Conservation (phyloP, 371 early-diverging fungal species). For the Lichtheimia ramosa region DNA sequence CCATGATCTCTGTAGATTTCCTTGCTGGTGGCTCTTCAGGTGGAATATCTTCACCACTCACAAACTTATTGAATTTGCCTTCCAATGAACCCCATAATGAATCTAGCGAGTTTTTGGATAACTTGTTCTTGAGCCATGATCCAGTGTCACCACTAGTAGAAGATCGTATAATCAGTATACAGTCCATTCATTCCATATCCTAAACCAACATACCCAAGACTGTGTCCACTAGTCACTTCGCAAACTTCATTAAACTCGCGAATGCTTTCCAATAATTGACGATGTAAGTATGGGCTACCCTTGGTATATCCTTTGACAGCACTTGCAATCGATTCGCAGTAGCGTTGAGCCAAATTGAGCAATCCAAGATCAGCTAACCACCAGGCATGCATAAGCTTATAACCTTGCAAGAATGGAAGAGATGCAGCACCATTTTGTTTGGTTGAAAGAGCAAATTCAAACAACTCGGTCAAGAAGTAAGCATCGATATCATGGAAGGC, state of each 20-base stretch:
- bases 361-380: slow-evolving; percentile 80
- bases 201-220: slow-evolving; percentile 36
- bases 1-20: slow-evolving; percentile 53
- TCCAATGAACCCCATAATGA: slow-evolving; percentile 71
- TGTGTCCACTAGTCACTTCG: slow-evolving; percentile 38
- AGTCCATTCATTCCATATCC: neutral
- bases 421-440: slow-evolving; percentile 47
- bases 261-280: slow-evolving; percentile 63
- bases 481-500: slow-evolving; percentile 51
- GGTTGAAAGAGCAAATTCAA: slow-evolving; percentile 72
- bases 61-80: slow-evolving; percentile 71
- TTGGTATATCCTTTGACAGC: slow-evolving; percentile 72
- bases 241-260: slow-evolving; percentile 51
- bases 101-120: slow-evolving; percentile 63
- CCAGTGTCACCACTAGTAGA: slow-evolving; percentile 30
- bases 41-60: slow-evolving; percentile 61
- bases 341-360: slow-evolving; percentile 69
- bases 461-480: slow-evolving; percentile 74
- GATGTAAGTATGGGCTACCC: slow-evolving; percentile 78
- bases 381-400: slow-evolving; percentile 84
- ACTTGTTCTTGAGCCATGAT: slow-evolving; percentile 59
- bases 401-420: slow-evolving; percentile 87
- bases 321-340: slow-evolving; percentile 75
- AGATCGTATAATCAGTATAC: slow-evolving; percentile 1
- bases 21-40: slow-evolving; percentile 32